Base-by-base conservation (phyloP, 805 yeast species). In the Debaryomyces castellii region DNA sequence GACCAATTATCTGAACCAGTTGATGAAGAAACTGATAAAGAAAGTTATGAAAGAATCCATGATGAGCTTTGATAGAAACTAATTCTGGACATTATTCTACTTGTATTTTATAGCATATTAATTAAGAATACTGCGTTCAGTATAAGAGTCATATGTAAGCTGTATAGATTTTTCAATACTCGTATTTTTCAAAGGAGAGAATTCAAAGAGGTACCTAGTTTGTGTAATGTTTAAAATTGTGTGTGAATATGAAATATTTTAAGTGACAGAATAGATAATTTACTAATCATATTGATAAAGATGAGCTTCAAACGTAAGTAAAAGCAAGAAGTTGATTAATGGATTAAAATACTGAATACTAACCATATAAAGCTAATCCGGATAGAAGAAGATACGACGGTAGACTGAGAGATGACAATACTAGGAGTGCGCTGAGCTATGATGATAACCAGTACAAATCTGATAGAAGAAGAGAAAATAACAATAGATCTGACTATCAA, bases 21-120 rank as follows among this genome's bases (percentile, higher is more conserved):
- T 7, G 28, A 28, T 22, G 41, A 28, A 27, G 36, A 27, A 21
- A 7, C 9, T 28, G 9, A 22, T 12, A 16, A 6, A 43, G 41
- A 12, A 27, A 16, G 17, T 28, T 10, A 20, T 20, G 40, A 38
- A 23, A 23, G 40, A 23, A 23, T 32, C 18, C 51, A 48, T 25
- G 51, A 48, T 28, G 51, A 48, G 36, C 46, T 48, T 36, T 48
- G 35, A 39, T n/a, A 12, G 12, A 6, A 10, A n/a, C 18, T n/a
- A 4, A 14, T 28, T 12, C n/a, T 28, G 14, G n/a, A 12, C 4
- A 28, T 5, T 3, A 11, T 12, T 6, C n/a, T 28, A 12, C 6
- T 28, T 12, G 14, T 27, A 28, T 7, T 30, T 30, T 30, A 30
- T 30, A 30, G 34, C 33, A 28, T 28, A 28, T 7, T 28, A 12